Evolutionary conservation across 2,329 filamentous ascomycete genomes (phyloP).

Genomic region (Colletotrichum tamarilloi): DNA sequence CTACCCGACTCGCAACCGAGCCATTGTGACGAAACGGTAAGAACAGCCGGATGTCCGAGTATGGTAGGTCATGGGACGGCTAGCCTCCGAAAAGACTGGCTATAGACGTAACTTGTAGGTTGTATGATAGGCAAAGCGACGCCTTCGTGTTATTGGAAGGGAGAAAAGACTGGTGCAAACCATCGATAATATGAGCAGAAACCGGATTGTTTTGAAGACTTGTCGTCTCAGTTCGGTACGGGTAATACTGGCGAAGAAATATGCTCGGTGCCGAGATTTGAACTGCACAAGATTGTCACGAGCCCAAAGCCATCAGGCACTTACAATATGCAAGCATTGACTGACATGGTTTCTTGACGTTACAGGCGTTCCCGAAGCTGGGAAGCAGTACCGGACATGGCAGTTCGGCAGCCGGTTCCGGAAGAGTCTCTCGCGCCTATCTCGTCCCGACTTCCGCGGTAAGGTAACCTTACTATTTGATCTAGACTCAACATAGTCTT

Average conservation of each 20-base stretch:
- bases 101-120: not conserved
- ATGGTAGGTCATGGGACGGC: not conserved
- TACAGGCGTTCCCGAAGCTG: not conserved
- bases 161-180: too few relatives aligned
- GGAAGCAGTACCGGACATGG: not conserved
- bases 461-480: not conserved
- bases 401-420: not conserved
- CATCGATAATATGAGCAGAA: too few relatives aligned
- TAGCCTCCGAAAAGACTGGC: too few relatives aligned
- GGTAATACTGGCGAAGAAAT: not conserved
- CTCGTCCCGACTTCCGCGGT: not conserved
- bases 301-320: too few relatives aligned
- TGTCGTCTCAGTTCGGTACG: too few relatives aligned
- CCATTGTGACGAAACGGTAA: not conserved
- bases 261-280: not conserved
- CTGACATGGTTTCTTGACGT: not conserved
- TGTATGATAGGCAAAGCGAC: too few relatives aligned
- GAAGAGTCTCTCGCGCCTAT: not conserved
- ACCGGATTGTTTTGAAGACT: too few relatives aligned
- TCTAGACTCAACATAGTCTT: not conserved
- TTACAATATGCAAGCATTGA: not conserved
- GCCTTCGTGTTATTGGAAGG: too few relatives aligned
- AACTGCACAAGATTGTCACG: too few relatives aligned
- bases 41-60: not conserved
- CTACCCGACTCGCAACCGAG: not conserved